Percentiles rank a stretch among this genome's conserved stretches.
phyloP scores from a whole-genome alignment of 2,329 filamentous ascomycete genomes.

The Fusarium sp. region DNA sequence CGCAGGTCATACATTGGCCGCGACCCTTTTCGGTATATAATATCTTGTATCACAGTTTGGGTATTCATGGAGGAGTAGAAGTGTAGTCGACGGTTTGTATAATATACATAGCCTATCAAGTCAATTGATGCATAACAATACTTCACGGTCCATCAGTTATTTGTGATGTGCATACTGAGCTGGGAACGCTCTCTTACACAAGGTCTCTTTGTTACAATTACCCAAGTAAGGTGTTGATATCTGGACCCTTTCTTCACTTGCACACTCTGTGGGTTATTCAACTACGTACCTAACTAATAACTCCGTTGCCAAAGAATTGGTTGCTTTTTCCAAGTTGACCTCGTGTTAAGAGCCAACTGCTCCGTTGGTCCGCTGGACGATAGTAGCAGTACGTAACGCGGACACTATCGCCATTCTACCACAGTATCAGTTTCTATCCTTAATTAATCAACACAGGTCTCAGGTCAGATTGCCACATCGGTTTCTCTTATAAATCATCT shows the following conservation, averaged over 20 bases:
- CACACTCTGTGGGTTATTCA: not conserved
- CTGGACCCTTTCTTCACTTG: not conserved
- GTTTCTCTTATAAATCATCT: not conserved
- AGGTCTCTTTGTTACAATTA: not conserved
- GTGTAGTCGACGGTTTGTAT: constrained; percentile 20
- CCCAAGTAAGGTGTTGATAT: not conserved
- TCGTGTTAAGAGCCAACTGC: not conserved
- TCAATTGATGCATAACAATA: not conserved
- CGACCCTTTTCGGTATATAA: constrained; percentile 41
- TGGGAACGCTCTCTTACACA: not conserved
- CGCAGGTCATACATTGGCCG: constrained; percentile 19
- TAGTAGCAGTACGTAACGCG: not conserved
- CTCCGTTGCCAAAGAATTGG: not conserved
- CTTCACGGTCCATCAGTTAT: constrained; percentile 24
- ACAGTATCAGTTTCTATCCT: not conserved
- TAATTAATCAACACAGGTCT: not conserved
- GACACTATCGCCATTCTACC: not conserved
- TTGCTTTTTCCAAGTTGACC: not conserved
- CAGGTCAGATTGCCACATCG: not conserved
- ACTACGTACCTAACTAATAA: not conserved
- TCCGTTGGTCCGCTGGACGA: not conserved
- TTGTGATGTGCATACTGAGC: constrained; percentile 15
- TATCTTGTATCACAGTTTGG: constrained; percentile 43
- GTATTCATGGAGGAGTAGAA: constrained; percentile 6
- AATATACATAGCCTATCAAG: not conserved